phyloP scores from a whole-genome alignment of 148 eudicot genomes.

The Nyssa sinensis region DNA sequence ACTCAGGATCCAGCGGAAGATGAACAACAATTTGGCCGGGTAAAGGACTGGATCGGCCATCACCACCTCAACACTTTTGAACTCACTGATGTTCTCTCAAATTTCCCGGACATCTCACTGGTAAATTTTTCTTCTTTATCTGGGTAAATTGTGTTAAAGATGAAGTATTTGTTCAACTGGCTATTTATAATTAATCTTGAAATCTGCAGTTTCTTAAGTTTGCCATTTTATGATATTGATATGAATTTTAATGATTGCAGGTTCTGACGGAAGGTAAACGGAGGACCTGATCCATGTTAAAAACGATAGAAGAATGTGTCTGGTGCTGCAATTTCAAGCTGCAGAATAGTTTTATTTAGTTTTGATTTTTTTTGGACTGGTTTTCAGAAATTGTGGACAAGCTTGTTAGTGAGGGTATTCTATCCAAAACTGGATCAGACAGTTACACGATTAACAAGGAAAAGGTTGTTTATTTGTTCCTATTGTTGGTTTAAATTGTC shows the following conservation, averaged over 20 bases:
- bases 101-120: constrained; percentile 80
- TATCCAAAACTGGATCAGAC: constrained; percentile 53
- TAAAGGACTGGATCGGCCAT: constrained; percentile 81
- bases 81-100: constrained; percentile 64
- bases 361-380: constrained; percentile 13
- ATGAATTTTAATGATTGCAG: constrained; percentile 46
- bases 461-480: constrained; percentile 46
- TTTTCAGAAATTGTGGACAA: constrained; percentile 79
- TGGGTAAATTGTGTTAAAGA: background rate
- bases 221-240: background rate
- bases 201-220: background rate
- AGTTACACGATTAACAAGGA: constrained; percentile 51
- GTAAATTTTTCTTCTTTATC: constrained; percentile 35
- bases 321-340: background rate
- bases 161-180: background rate
- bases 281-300: constrained; percentile 12
- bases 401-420: constrained; percentile 63
- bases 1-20: constrained; percentile 90
- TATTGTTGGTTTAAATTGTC: constrained; percentile 1
- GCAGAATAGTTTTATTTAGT: background rate
- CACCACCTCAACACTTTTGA: constrained; percentile 59
- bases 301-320: constrained; percentile 7
- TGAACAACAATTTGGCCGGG: constrained; percentile 68
- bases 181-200: too few species aligned
- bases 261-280: constrained; percentile 75